These are phyloP conservation scores for Septoria petroselini DNA, from an alignment of 2,329 filamentous ascomycete species.

Conservation along the genomic window DNA sequence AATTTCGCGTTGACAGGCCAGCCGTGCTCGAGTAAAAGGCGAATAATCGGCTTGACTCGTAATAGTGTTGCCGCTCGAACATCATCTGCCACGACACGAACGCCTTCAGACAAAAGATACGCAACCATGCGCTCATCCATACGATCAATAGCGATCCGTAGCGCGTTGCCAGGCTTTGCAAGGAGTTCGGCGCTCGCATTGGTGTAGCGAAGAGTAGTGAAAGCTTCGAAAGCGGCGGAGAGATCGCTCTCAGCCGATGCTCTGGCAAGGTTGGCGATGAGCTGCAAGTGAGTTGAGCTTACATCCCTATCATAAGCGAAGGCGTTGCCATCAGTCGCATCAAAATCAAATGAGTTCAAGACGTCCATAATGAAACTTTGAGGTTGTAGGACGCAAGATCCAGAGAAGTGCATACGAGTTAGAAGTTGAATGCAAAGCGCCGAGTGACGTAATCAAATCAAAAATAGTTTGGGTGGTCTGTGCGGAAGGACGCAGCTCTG, in stretches of 20 bases:
- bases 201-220: constrained; percentile 8
- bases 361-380: not conserved
- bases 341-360: not conserved
- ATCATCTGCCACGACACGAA: constrained; percentile 3
- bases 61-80: constrained; percentile 3
- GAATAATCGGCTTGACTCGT: constrained; percentile 2
- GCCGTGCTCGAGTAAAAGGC: constrained; percentile 8
- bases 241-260: not conserved
- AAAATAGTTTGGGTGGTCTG: too few species aligned
- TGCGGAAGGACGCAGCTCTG: too few species aligned
- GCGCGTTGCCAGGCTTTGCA: constrained; percentile 1
- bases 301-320: not conserved
- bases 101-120: constrained; percentile 7
- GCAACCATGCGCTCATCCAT: not conserved
- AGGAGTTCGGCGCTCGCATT: constrained; percentile 2
- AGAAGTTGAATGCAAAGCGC: too few species aligned
- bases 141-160: not conserved
- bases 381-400: too few species aligned
- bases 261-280: not conserved
- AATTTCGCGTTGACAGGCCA: constrained; percentile 12
- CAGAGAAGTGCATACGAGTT: too few species aligned
- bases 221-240: not conserved
- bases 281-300: not conserved
- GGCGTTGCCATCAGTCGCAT: not conserved
- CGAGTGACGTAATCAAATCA: too few species aligned